Evolutionary conservation across 805 yeast genomes (phyloP), one percentile per base, ranked within the genome.

Genomic region (Schwanniomyces sp.): DNA sequence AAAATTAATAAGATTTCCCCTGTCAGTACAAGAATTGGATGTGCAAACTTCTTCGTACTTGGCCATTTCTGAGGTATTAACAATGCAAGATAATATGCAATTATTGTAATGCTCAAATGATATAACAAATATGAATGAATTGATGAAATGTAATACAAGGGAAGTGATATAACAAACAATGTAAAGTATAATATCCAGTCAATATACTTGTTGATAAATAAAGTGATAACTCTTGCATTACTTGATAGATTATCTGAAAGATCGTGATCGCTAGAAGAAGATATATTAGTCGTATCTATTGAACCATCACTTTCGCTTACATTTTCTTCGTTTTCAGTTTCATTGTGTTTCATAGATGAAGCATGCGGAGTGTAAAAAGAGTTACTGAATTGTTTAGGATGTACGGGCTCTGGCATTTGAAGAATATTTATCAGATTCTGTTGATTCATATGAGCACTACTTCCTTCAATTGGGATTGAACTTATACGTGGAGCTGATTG

Each of bases 11-110:
- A 72, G n/a, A 85, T 78, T n/a, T 78, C 55, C 1, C 79, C 82
- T 5, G 89, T 85, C 51, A 84, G 80, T 27, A 85, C 71, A 43
- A 88, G 67, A 29, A 88, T 86, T 0, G 96, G 95, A 58, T 88
- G 94, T 12, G 86, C 72, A 70, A 77, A 59, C 66, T 75, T 59
- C 74, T 76, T 66, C 57, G 78, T 49, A 56, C 71, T 21, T 69
- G 80, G 56, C 82, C 63, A 70, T 34, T 57, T 63, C 43, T 63
- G 60, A 3, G 84, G 75, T 17, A 79, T 69, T 18, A 75, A 64
- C 32, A 79, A 57, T 30, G 84, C 80, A 9, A 70, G 52, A 49
- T 78, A 74, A 61, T 84, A 87, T 18, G 82, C 67, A 34, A 82
- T 53, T 3, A 86, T 78, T 1, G 87, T 80, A 30, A 84, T 67